Conservation (phyloP, 352 stramenopile species). For the Globisporangium megalacanthum region DNA sequence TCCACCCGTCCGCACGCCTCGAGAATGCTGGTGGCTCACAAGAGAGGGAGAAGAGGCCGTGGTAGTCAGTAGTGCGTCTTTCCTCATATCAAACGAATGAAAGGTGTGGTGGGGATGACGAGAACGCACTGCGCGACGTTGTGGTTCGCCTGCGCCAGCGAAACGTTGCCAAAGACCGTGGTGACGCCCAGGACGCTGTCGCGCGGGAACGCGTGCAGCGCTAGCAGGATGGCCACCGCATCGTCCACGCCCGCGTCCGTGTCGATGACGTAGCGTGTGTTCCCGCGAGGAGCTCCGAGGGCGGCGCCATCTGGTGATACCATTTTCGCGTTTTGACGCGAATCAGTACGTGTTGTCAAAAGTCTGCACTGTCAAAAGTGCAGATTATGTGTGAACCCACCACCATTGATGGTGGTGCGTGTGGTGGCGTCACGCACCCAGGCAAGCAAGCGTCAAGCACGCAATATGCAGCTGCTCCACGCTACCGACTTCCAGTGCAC, state of each 20-base stretch:
- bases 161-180: constrained; percentile 82
- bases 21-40: constrained; percentile 42
- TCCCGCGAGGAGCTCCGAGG: neutral
- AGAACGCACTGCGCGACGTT: constrained; percentile 67
- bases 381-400: no score
- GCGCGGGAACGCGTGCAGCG: constrained; percentile 50
- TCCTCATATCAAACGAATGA: no score
- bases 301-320: neutral
- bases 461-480: no score
- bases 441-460: no score
- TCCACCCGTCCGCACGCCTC: constrained; percentile 39
- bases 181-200: constrained; percentile 62
- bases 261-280: constrained; percentile 60
- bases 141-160: constrained; percentile 76
- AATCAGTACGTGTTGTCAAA: no score
- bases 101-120: neutral
- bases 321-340: no score
- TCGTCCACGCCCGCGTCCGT: constrained; percentile 81
- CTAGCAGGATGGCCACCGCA: constrained; percentile 66
- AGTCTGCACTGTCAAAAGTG: no score
- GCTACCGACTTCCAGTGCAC: no score
- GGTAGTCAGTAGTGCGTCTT: neutral
- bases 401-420: no score
- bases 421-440: no score
- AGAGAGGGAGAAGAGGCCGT: neutral